Conservation (phyloP, 164 flowering plant genomes). For the Chimonanthus salicifolius region DNA sequence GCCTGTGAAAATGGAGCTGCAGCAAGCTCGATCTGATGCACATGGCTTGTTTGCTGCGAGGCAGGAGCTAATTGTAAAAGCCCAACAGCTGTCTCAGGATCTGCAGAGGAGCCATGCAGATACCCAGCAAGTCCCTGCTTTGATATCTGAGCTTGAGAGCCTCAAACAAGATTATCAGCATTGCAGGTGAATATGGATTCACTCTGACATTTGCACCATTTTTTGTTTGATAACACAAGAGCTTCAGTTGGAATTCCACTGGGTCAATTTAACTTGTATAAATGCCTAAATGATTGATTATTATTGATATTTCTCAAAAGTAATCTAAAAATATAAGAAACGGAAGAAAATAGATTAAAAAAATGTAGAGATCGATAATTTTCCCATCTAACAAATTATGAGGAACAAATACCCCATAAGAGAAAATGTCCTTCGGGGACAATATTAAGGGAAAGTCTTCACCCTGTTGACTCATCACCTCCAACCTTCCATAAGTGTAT, state of each 20-base stretch:
- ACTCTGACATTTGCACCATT: background rate
- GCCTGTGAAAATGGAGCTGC: conserved; percentile 61
- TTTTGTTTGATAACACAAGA: background rate
- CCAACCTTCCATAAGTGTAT: too few relatives aligned
- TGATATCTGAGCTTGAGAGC: conserved; percentile 71
- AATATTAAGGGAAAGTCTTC: too few relatives aligned
- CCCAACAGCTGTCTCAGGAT: conserved; percentile 66
- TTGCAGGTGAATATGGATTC: conserved; percentile 48
- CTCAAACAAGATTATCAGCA: conserved; percentile 88
- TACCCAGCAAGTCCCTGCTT: conserved; percentile 61
- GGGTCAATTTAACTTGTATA: background rate
- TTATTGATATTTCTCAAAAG: too few relatives aligned
- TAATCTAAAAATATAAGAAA: too few relatives aligned
- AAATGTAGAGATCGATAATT: too few relatives aligned
- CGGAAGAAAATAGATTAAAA: too few relatives aligned
- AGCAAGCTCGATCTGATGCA: conserved; percentile 78
- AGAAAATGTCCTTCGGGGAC: too few relatives aligned
- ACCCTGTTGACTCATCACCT: too few relatives aligned
- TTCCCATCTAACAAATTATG: too few relatives aligned
- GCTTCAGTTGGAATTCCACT: background rate
- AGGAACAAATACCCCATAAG: too few relatives aligned
- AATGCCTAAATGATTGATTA: too few relatives aligned
- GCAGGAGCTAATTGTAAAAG: conserved; percentile 67
- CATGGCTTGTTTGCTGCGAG: conserved; percentile 54
- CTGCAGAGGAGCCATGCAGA: conserved; percentile 69